Evolutionary conservation across 768 basidiomycete species (phyloP), one percentile per base, ranked within the genome.

Genomic region (Clitopilus hobsonii): DNA sequence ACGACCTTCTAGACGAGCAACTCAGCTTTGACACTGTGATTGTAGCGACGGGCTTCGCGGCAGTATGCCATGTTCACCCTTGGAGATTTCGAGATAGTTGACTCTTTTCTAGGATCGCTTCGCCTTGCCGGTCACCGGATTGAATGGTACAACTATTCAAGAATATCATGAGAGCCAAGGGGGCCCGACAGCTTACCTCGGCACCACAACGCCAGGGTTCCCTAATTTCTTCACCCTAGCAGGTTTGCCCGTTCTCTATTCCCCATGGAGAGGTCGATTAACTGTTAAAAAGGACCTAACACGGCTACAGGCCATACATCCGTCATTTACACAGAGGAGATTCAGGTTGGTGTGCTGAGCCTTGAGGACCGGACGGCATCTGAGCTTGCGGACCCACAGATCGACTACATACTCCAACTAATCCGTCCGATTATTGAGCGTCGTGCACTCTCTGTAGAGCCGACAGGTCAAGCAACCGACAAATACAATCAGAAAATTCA

Each of bases 181-280:
- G 0, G 78, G 78, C 0, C 74, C 78, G 8, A 69, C 69, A 47
- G 77, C 77, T 16, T 79, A 79, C 59, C 60, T 73, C 6, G 78
- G 76, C 24, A 77, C 74, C 1, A 65, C 69, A 5, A 54, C 75
- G 3, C 75, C 78, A 26, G 72, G 71, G 10, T 80, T 80, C 59
- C 79, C 79, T 0, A 80, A 80, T 57, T 71, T 76, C 54, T 78
- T 67, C 59, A 64, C 68, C 7, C 51, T 79, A 4, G 59, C 66
- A 22, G 79, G 78, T 74, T 57, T 13, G 30, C 25, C 11, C 49
- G 5, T 24, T 16, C 13, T 38, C 18, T 7, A 51, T 25, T 10
- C 5, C 28, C 30, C 8, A 4, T n/a, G 27, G 6, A 20, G 16
- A 20, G 13, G 32, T 18, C 52, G 22, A 20, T 24, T 48, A 24